Evolutionary conservation across 139 green algal genomes (phyloP).

Genomic region (Limnomonas spitsbergensis): DNA sequence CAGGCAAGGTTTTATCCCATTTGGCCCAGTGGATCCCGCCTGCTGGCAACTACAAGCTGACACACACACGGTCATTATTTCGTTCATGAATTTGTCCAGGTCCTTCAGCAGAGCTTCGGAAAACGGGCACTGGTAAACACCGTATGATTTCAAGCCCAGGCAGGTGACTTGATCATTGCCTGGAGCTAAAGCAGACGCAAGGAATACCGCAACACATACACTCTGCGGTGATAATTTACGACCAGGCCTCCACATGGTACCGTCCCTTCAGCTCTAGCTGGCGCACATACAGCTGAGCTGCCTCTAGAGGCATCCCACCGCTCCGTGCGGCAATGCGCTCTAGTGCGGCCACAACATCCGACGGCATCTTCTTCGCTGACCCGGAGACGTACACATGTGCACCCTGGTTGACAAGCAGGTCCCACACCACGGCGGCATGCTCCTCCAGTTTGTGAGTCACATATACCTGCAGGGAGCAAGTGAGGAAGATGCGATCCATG

Average conservation of each 20-base stretch:
- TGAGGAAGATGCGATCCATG: constrained; percentile 21
- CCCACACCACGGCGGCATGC: constrained; percentile 56
- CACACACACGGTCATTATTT: too few species aligned
- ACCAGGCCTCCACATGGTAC: constrained; percentile 90
- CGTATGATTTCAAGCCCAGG: too few species aligned
- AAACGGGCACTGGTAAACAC: too few species aligned
- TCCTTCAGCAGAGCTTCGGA: too few species aligned
- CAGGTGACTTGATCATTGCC: too few species aligned
- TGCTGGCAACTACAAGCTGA: too few species aligned
- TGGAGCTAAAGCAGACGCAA: too few species aligned
- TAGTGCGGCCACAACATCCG: constrained; percentile 60
- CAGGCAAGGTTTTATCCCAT: too few species aligned
- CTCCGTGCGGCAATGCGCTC: constrained; percentile 53
- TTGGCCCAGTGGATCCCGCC: too few species aligned
- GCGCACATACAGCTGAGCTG: constrained; percentile 55
- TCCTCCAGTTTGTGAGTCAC: constrained; percentile 75
- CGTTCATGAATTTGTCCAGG: too few species aligned
- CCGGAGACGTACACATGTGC: constrained; percentile 73
- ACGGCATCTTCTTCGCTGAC: constrained; percentile 75
- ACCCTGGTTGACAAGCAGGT: constrained; percentile 52
- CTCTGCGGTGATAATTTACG: too few species aligned
- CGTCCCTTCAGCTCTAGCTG: constrained; percentile 61
- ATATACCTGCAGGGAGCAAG: constrained; percentile 63
- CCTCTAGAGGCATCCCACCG: constrained; percentile 47
- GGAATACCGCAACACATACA: too few species aligned